These are phyloP conservation scores for Candida broadrunensis DNA, from an alignment of 805 yeast species.

Conservation along the genomic window DNA sequence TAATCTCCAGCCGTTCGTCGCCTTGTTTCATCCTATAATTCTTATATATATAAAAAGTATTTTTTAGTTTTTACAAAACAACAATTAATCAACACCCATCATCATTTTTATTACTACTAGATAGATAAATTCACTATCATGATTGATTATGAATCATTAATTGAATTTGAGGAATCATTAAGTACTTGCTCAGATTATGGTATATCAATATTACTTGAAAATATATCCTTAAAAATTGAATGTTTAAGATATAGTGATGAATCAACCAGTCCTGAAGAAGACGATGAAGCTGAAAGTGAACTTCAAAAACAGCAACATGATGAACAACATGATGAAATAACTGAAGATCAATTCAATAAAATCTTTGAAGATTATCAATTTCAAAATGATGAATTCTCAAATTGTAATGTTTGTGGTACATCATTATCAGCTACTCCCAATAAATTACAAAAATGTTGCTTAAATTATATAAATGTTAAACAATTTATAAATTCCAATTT, in stretches of 20 bases:
- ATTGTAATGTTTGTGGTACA: conserved; percentile 29
- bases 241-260: conserved; percentile 8
- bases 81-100: too few species aligned
- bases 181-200: conserved; percentile 13
- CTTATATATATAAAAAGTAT: too few species aligned
- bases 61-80: too few species aligned
- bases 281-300: conserved; percentile 4
- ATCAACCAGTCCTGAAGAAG: conserved; percentile 7
- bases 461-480: conserved; percentile 14
- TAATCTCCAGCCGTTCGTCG: too few species aligned
- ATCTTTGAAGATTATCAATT: conserved; percentile 17
- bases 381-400: conserved; percentile 28
- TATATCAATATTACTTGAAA: conserved; percentile 17
- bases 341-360: conserved; percentile 12
- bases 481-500: conserved; percentile 15
- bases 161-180: conserved; percentile 35
- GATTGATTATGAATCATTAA: conserved; percentile 21
- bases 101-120: too few species aligned
- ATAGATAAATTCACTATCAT: too few species aligned
- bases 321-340: conserved; percentile 5
- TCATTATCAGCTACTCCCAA: conserved; percentile 10
- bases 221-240: conserved; percentile 26
- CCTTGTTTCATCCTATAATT: too few species aligned
- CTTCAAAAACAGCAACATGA: background rate
- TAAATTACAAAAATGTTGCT: conserved; percentile 21